Base-by-base conservation (phyloP, 1,284 basidiomycete species). In the Pseudozyma thailandica region DNA sequence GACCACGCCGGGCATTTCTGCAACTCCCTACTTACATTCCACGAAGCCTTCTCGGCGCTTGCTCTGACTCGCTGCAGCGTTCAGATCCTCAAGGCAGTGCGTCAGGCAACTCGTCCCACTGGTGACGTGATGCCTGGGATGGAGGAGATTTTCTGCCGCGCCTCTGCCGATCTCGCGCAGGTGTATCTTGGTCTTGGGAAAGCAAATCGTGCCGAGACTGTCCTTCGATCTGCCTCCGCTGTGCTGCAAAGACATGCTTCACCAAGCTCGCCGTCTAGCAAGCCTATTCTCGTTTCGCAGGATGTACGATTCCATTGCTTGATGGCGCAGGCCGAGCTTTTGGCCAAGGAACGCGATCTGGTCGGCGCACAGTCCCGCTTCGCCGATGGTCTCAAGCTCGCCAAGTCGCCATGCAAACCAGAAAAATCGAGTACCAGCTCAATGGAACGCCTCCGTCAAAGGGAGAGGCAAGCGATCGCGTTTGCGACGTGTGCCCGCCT, bases 1-100 rank as follows among this genome's bases (percentile, higher is more conserved):
- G 66, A 74, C 44, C 55, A 60, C 15, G 18, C 55, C 2, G 55
- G 56, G 15, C 63, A 65, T 2, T 64, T 75, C 18, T 76, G 63
- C 18, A 56, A 50, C 12, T 50, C 57, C 6, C 27, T 71, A 18
- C 56, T 74, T 33, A 50, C 49, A 6, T 53, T 59, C 21, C 61
- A 59, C 28, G 74, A 74, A 43, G 56, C 68, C 12, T 61, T 74
- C 37, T 55, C 59, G 3, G 54, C 73, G 6, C 60, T 60, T 16
- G 66, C 74, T 10, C 42, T 74, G 23, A 60, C 65, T 26, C 64
- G 48, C 12, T 58, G 60, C 31, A 62, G 61, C 38, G 57, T 76
- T 13, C 57, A 74, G 18, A 51, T 78, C 13, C 52, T 74, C 44
- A 73, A 69, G 46, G 48, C 53, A 3, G 46, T 74, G n/a, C 57